These are phyloP conservation scores for Tylopilus sp. DNA, from an alignment of 1,284 basidiomycete genomes.

Conservation along the genomic window DNA sequence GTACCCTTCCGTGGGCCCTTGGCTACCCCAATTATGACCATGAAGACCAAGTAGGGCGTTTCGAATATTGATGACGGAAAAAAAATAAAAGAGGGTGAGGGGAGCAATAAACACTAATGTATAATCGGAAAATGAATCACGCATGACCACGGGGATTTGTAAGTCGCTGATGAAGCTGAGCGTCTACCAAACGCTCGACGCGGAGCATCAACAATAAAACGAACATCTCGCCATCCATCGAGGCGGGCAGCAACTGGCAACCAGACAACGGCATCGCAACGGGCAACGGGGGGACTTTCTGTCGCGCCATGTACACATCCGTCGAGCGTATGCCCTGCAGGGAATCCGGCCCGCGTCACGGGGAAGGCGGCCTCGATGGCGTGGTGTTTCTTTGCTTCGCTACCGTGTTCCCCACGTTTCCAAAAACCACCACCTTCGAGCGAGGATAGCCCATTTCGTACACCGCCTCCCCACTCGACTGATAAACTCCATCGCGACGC, in stretches of 20 bases:
- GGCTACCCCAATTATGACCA: neutral
- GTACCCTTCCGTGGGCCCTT: constrained; percentile 15
- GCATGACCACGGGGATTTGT: constrained; percentile 9
- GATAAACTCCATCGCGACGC: constrained; percentile 26
- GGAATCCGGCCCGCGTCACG: neutral
- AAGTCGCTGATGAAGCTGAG: neutral
- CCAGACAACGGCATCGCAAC: neutral
- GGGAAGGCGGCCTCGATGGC: neutral
- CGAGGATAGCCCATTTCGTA: constrained; percentile 8
- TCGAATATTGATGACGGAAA: neutral
- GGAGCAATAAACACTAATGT: neutral
- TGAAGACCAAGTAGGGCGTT: constrained; percentile 5
- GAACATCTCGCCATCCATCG: constrained; percentile 12
- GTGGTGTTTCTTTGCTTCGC: neutral
- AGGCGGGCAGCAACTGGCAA: neutral
- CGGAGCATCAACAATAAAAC: constrained; percentile 9
- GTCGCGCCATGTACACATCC: neutral
- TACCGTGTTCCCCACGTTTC: constrained; percentile 18
- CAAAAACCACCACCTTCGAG: constrained; percentile 1
- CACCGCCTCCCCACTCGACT: constrained; percentile 23
- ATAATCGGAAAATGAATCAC: constrained; percentile 13
- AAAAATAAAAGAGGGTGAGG: neutral
- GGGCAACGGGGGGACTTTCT: no score
- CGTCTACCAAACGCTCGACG: neutral
- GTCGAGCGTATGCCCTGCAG: neutral